Evolutionary conservation across 495 filamentous ascomycete species (phyloP).

Genomic region (Penicillium bovifimosum): DNA sequence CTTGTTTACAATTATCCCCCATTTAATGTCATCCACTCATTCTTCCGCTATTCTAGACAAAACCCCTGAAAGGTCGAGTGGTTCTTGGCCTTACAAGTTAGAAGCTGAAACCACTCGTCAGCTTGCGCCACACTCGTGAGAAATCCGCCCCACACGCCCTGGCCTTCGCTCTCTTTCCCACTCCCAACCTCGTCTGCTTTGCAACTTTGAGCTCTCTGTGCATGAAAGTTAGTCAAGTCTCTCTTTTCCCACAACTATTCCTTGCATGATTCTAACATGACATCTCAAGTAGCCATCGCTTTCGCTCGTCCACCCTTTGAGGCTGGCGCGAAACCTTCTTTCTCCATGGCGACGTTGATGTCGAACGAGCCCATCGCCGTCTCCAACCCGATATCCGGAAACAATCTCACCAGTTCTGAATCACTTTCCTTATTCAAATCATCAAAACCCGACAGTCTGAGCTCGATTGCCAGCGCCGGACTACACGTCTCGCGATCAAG

Average conservation of each 20-base stretch:
- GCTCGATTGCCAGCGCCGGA: slow-evolving; percentile 43
- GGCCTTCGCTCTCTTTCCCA: slow-evolving; percentile 18
- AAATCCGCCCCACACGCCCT: slow-evolving; percentile 40
- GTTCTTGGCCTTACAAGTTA: slow-evolving; percentile 24
- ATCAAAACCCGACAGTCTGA: slow-evolving; percentile 39
- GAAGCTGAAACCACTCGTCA: slow-evolving; percentile 43
- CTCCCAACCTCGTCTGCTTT: slow-evolving; percentile 8
- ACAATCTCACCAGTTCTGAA: slow-evolving; percentile 30
- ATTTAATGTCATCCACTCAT: slow-evolving; percentile 17
- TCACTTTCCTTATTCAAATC: slow-evolving; percentile 32
- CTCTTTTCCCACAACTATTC: neutral
- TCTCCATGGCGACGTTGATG: slow-evolving; percentile 47
- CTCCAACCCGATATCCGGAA: slow-evolving; percentile 32
- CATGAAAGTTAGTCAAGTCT: slow-evolving; percentile 18
- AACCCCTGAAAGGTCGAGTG: slow-evolving; percentile 18
- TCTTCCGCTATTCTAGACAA: slow-evolving; percentile 14
- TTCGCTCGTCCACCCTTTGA: slow-evolving; percentile 42
- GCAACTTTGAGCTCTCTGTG: slow-evolving; percentile 9
- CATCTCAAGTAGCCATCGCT: slow-evolving; percentile 60
- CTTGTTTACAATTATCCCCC: slow-evolving; percentile 7
- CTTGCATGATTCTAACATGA: slow-evolving; percentile 51
- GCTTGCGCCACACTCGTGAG: slow-evolving; percentile 45
- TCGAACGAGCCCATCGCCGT: slow-evolving; percentile 40
- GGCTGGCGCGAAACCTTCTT: slow-evolving; percentile 31
- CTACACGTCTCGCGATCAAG: slow-evolving; percentile 41